Evolutionary conservation across 2,329 filamentous ascomycete species (phyloP), one percentile per base, ranked within the genome.

Genomic region (Penicillium expansum): DNA sequence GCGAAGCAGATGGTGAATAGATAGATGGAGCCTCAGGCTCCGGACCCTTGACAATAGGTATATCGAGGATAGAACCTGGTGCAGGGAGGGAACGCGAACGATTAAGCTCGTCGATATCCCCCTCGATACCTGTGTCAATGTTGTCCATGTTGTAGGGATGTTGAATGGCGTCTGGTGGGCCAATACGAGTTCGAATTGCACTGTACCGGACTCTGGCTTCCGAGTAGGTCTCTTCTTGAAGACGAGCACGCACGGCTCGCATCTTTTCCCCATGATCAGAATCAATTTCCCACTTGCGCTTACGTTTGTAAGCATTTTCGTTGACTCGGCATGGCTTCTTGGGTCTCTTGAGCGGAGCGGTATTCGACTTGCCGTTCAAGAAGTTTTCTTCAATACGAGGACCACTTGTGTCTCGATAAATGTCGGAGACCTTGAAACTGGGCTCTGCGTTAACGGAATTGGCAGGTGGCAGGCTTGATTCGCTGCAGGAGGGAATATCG

Each of bases 391-490:
- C 58, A 5, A 64, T 54, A 14, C 59, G 60, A 18, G 62, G 54
- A 13, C 64, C 64, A 51, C 53, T 61, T 11, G 62, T 64, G 41
- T 65, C 63, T 8, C 63, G 63, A 48, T 67, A 67, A 37, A 67
- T 63, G 35, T 67, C 63, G 2, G 63, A 56, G 24, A 52, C 27
- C 42, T 64, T 65, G 41, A 64, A 62, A 11, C 41, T 24, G 14
- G 69, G 68, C 52, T 75, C 72, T 45, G 65, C 66, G 38, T 73
- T 69, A 33, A 75, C 60, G 5, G 76, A 75, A 41, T 74, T 71
- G 10, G 72, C 72, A 9, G 75, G 74, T 35, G 76, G 77, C 22
- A 77, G 56, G 13, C 73, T 76, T 16, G 74, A 76, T 13, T 69
- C 67, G 20, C 69, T 75, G 39, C 61, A 65, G 24, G 63, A 57